Evolutionary conservation across 305 asterid genomes (phyloP).

Genomic region (Fraxinus latifolia): DNA sequence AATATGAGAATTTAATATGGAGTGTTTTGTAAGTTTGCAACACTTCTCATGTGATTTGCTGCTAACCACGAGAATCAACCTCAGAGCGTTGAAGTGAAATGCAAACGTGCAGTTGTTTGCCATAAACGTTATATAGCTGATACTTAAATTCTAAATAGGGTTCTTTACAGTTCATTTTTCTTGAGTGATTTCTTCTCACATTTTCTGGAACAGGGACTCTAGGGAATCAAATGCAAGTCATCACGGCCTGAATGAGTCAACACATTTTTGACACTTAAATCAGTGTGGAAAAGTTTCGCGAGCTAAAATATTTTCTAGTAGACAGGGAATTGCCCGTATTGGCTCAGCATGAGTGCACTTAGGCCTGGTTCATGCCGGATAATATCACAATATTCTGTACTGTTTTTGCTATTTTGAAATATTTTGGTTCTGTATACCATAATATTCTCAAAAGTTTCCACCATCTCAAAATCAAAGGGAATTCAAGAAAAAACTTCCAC

Average conservation of each 20-base stretch:
- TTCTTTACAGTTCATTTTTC: neutral
- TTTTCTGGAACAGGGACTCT: neutral
- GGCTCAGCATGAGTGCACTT: neutral
- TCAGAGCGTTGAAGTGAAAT: neutral
- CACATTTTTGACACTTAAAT: neutral
- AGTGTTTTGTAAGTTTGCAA: neutral
- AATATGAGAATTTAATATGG: neutral
- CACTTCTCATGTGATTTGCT: neutral
- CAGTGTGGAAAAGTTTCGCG: neutral
- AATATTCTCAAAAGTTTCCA: constrained; percentile 13
- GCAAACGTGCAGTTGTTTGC: neutral
- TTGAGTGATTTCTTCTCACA: neutral
- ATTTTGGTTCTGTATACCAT: neutral
- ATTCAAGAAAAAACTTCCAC: constrained; percentile 1
- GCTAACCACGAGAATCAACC: neutral
- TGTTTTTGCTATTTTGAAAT: neutral
- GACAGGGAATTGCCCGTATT: neutral
- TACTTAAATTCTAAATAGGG: neutral
- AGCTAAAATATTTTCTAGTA: neutral
- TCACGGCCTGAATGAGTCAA: neutral
- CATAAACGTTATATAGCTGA: neutral
- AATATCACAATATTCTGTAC: neutral
- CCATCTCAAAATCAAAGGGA: neutral
- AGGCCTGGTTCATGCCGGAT: neutral
- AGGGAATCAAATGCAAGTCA: neutral